A percentile compares a stretch with the other conserved stretches of the same genome.
Evolutionary conservation across 805 yeast species (phyloP).

Genomic region (Metschnikowia corniflorae): DNA sequence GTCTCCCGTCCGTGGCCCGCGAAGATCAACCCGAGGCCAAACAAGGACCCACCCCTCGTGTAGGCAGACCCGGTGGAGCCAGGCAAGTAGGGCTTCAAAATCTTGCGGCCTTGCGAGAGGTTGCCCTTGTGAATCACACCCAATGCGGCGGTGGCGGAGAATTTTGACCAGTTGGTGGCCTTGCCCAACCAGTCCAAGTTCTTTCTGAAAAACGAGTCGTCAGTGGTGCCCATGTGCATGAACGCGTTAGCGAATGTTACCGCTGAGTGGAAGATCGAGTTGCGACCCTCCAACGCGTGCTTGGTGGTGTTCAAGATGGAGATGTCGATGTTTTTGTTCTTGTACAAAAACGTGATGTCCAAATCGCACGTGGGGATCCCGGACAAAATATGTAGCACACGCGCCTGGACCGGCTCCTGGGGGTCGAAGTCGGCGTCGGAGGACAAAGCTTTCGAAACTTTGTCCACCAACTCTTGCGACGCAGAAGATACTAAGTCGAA

Average conservation of each 20-base stretch:
- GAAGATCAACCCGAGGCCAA: conserved; percentile 87
- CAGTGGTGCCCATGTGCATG: conserved; percentile 94
- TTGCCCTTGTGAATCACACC: conserved; percentile 97
- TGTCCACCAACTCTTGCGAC: conserved; percentile 78
- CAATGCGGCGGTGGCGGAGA: conserved; percentile 94
- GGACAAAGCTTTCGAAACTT: conserved; percentile 41
- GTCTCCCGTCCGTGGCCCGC: conserved; percentile 95
- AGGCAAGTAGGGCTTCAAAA: conserved; percentile 88
- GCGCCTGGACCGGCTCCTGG: conserved; percentile 27
- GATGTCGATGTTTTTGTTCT: conserved; percentile 84
- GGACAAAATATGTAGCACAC: conserved; percentile 66
- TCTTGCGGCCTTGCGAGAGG: conserved; percentile 81
- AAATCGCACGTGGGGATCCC: conserved; percentile 95
- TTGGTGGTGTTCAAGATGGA: conserved; percentile 79
- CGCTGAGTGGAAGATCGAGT: conserved; percentile 92
- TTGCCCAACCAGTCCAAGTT: conserved; percentile 95
- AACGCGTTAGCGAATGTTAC: conserved; percentile 93
- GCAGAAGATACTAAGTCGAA: conserved; percentile 92
- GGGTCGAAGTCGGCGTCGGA: conserved; percentile 26
- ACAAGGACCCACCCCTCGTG: conserved; percentile 93
- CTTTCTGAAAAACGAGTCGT: conserved; percentile 84
- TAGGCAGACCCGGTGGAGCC: conserved; percentile 76
- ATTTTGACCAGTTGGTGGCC: conserved; percentile 98
- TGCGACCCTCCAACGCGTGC: conserved; percentile 80
- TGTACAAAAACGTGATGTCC: conserved; percentile 80